Base-by-base conservation (phyloP, 768 basidiomycete genomes). In the Lactarius evosmus region DNA sequence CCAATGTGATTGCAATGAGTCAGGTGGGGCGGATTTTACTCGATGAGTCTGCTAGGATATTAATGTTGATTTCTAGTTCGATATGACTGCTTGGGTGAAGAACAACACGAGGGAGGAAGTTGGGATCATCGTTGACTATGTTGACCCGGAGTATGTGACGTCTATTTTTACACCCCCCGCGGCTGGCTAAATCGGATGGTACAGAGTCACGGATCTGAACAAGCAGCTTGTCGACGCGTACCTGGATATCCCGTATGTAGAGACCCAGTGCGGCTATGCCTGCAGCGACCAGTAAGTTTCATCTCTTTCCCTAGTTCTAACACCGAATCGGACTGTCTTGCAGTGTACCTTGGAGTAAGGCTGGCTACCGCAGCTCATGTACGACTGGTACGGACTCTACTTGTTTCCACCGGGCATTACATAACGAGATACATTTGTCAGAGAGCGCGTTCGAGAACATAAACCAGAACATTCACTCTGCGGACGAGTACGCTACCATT, bases 11-110 rank as follows among this genome's bases (percentile, higher is more conserved):
- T 68, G 91, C 88, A 56, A 93, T 93, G 90, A 86, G 86, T 71
- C 91, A 93, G 80, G 89, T 90, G 74, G 46, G 22, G 69, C 63
- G 27, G 44, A 27, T 64, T 56, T 58, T 34, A n/a, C 17, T 3
- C 40, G 5, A 6, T 60, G 50, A 22, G 51, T 63, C 22, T 56
- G n/a, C 25, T 61, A 40, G 56, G 27, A 50, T 58, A 56, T 54
- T 55, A 44, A 68, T 61, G 63, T 46, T 56, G 29, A 16, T 56
- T 51, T 54, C 56, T 69, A 91, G 89, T 91, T 89, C 71, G 91
- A 93, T 73, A 93, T 93, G 92, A 94, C 92, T 25, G 92, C 92
- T 60, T 97, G 93, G 93, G 91, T 96, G 65, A 93, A 93, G 82
- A 71, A 73, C 61, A 82, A 82, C 14, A 81, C 81, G 12, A 72